Conservation (phyloP, 2,329 filamentous ascomycete genomes). For the Xylaria sp. region DNA sequence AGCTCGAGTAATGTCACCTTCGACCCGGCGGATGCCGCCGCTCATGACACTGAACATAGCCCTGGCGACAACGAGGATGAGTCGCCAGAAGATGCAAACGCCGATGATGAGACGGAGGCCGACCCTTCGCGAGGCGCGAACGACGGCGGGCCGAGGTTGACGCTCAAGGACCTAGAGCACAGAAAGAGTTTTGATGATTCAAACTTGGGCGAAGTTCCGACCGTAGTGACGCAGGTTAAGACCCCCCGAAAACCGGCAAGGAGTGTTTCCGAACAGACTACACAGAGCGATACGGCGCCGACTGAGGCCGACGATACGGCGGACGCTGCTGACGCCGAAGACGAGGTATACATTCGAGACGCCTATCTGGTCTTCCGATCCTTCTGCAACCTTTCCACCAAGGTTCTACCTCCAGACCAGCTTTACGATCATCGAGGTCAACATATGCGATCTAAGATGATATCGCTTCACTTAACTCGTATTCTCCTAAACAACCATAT, state of each 20-base stretch:
- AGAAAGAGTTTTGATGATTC: conserved; percentile 76
- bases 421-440: conserved; percentile 92
- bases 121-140: conserved; percentile 45
- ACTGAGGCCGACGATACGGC: conserved; percentile 64
- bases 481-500: conserved; percentile 96
- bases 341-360: conserved; percentile 97
- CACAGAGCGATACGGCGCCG: conserved; percentile 61
- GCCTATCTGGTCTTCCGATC: conserved; percentile 97
- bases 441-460: conserved; percentile 95
- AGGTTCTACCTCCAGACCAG: conserved; percentile 87
- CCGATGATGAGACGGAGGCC: conserved; percentile 44
- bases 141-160: conserved; percentile 64
- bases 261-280: conserved; percentile 64
- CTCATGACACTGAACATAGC: conserved; percentile 48
- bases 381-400: conserved; percentile 97
- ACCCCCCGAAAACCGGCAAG: conserved; percentile 54
- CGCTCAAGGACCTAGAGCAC: conserved; percentile 73
- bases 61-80: conserved; percentile 46
- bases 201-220: conserved; percentile 72
- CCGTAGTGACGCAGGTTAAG: conserved; percentile 72
- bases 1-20: conserved; percentile 64
- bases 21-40: conserved; percentile 56
- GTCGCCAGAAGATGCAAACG: conserved; percentile 50
- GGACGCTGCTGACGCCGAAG: conserved; percentile 75
- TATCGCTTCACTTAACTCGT: conserved; percentile 95